Evolutionary conservation across 768 basidiomycete genomes (phyloP), one percentile per base, ranked within the genome.

Genomic region (Tricholoma bakamatsutake): DNA sequence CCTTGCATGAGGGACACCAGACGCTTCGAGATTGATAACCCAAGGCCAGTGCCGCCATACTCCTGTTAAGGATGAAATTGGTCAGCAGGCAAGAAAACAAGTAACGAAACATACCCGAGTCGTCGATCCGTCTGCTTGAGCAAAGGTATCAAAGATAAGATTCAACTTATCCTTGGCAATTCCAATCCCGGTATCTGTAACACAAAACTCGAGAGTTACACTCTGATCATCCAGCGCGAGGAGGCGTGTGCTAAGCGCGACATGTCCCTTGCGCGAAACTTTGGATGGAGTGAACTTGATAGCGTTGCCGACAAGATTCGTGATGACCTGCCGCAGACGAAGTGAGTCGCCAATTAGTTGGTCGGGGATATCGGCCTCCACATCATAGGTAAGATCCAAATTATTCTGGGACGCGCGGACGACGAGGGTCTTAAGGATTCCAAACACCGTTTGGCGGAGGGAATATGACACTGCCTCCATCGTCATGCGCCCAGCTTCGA

Each of bases 381-480:
- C 90, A 67, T 97, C 91, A 70, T 97, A 96, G 30, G 94, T 95
- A 51, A 99, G 80, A 69, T 98, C 95, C 56, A 99, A 78, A 63
- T 95, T 92, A 72, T 94, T 95, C 71, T 98, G 95, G 0, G 94
- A 91, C 2, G 96, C 97, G 46, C 95, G 94, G 50, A 98, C 94
- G 64, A 98, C 95, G 55, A 99, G 82, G 0, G 96, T 98, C 75
- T 99, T 99, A 66, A 98, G 82, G 58, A 98, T 97, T 28, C 93
- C 93, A 65, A 98, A 98, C 40, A 98, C 93, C 3, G 93, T 96
- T 62, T 93, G 88, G n/a, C 97, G 89, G 28, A 98, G 80, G 9
- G 95, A 98, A 73, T 96, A 99, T 2, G 95, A 88, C n/a, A 98
- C 96, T 28, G 92, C 88, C 73, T 99, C 97, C 90, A 99, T 97